These are phyloP conservation scores for Trametes hirsuta DNA, from an alignment of 1,284 basidiomycete species.

Conservation along the genomic window DNA sequence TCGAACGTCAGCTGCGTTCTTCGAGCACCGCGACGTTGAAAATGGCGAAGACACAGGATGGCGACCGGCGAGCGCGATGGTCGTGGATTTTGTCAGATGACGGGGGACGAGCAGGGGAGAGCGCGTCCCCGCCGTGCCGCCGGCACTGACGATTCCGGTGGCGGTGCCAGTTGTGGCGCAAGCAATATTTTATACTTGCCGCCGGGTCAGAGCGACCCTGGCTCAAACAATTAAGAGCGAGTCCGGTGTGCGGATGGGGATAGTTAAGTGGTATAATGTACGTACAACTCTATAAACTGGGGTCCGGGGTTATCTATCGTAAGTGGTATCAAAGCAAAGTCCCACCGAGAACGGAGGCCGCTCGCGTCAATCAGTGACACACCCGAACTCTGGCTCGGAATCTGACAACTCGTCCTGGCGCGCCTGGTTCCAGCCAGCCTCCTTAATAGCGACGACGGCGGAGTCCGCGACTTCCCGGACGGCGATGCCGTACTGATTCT, in stretches of 20 bases:
- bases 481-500: conserved; percentile 59
- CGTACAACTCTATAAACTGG: neutral
- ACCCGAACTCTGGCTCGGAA: neutral
- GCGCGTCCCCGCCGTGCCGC: conserved; percentile 4
- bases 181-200: neutral
- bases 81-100: conserved; percentile 15
- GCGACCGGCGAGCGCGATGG: neutral
- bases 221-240: neutral
- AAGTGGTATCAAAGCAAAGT: neutral
- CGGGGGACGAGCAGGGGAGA: neutral
- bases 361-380: conserved; percentile 2
- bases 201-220: neutral
- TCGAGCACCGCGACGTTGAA: neutral
- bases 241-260: neutral
- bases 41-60: neutral
- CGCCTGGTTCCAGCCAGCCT: conserved; percentile 25
- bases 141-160: conserved; percentile 17
- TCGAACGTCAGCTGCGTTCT: conserved; percentile 12
- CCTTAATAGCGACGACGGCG: conserved; percentile 21
- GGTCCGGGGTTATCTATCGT: conserved; percentile 1
- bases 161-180: conserved; percentile 24
- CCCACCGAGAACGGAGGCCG: neutral
- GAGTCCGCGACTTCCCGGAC: conserved; percentile 27
- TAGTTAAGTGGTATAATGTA: neutral
- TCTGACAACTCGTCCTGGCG: conserved; percentile 22